These are phyloP conservation scores for Bjerkandera adusta DNA, from an alignment of 1,284 basidiomycete species.

Conservation along the genomic window DNA sequence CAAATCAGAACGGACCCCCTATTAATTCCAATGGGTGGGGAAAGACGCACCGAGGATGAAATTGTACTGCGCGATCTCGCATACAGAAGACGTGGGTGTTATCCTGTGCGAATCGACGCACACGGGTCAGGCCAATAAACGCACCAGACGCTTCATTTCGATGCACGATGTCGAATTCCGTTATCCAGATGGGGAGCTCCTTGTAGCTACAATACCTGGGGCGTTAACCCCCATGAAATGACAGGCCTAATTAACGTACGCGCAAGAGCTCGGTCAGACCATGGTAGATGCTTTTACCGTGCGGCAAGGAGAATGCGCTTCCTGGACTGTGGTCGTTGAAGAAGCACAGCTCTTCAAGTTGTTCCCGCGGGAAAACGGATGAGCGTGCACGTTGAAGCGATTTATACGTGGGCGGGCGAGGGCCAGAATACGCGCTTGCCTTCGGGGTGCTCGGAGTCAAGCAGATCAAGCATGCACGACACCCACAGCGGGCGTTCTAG, in stretches of 20 bases:
- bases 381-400: conserved; percentile 92
- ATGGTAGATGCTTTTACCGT: conserved; percentile 97
- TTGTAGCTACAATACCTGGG: conserved; percentile 87
- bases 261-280: conserved; percentile 89
- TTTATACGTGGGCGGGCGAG: conserved; percentile 97
- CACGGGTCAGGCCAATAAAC: conserved; percentile 90
- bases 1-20: too few species aligned
- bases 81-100: conserved; percentile 98
- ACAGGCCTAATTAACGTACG: conserved; percentile 48
- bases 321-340: conserved; percentile 97
- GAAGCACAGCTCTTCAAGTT: conserved; percentile 98
- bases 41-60: conserved; percentile 88
- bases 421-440: conserved; percentile 99
- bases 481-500: conserved; percentile 90
- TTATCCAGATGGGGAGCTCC: conserved; percentile 95
- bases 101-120: conserved; percentile 95
- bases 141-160: conserved; percentile 97
- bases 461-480: conserved; percentile 78
- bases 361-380: conserved; percentile 53
- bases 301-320: conserved; percentile 95
- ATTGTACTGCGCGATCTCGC: conserved; percentile 94
- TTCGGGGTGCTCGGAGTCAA: conserved; percentile 96
- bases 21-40: neutral
- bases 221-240: conserved; percentile 9
- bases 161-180: conserved; percentile 98